Percentiles rank a stretch among this genome's conserved stretches.
phyloP scores from a whole-genome alignment of 2,329 filamentous ascomycete species.

The Geoglossum cookeanum region DNA sequence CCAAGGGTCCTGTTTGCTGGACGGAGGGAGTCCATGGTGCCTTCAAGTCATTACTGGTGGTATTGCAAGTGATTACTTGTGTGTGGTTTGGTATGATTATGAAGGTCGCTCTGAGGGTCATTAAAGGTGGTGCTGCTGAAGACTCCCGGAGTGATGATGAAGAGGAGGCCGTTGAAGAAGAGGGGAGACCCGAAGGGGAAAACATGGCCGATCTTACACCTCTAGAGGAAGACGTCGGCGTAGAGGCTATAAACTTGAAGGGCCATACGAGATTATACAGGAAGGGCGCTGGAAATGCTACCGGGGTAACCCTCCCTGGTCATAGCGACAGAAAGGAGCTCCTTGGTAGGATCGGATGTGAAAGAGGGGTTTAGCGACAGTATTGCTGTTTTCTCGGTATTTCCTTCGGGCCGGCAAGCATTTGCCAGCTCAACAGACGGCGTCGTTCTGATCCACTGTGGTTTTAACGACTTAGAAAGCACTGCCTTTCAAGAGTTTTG shows the following conservation, averaged over 20 bases:
- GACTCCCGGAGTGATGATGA: conserved; percentile 81
- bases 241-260: conserved; percentile 49
- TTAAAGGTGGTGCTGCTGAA: conserved; percentile 60
- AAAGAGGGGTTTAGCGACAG: conserved; percentile 33
- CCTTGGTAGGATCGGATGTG: conserved; percentile 64
- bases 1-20: conserved; percentile 62
- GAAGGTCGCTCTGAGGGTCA: conserved; percentile 59
- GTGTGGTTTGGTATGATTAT: conserved; percentile 85
- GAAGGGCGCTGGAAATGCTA: conserved; percentile 32
- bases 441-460: background rate
- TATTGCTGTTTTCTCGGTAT: background rate
- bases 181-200: conserved; percentile 8
- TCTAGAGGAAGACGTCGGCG: conserved; percentile 57
- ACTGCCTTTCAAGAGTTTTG: background rate
- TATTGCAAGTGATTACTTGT: conserved; percentile 61
- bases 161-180: conserved; percentile 41
- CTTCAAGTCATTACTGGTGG: conserved; percentile 59
- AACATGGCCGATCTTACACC: conserved; percentile 16
- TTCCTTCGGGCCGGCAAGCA: background rate
- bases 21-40: conserved; percentile 52
- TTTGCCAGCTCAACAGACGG: background rate
- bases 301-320: conserved; percentile 46
- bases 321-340: conserved; percentile 65
- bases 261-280: conserved; percentile 23
- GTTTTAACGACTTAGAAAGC: background rate